A percentile compares a stretch with the other conserved stretches of the same genome.
phyloP scores from a whole-genome alignment of 371 early-diverging fungal genomes.

The Mucor mucedo region DNA sequence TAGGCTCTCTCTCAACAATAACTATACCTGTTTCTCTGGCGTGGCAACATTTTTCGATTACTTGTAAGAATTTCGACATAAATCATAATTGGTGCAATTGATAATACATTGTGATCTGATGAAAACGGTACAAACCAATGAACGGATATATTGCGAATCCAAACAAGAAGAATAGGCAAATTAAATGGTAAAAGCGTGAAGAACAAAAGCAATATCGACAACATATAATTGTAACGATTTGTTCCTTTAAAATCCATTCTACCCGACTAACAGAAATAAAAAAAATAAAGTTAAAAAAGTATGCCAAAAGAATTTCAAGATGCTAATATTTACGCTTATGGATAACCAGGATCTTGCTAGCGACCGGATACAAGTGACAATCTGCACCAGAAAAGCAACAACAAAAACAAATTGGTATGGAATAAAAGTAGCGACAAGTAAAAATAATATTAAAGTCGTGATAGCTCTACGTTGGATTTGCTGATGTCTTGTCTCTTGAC shows the following conservation, averaged over 20 bases:
- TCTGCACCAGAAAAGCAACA: conserved; percentile 76
- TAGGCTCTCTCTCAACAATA: neutral
- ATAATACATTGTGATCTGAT: conserved; percentile 62
- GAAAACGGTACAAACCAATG: conserved; percentile 68
- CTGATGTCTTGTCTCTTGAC: conserved; percentile 37
- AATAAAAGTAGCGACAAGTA: conserved; percentile 75
- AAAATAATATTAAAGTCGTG: conserved; percentile 60
- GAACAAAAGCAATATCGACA: conserved; percentile 61
- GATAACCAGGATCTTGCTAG: conserved; percentile 41
- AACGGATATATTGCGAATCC: conserved; percentile 66
- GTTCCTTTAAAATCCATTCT: conserved; percentile 30
- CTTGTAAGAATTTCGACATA: conserved; percentile 58
- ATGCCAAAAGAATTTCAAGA: neutral
- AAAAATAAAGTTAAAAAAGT: neutral
- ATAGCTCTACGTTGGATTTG: conserved; percentile 59
- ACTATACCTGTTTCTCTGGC: conserved; percentile 50
- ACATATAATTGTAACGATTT: conserved; percentile 64
- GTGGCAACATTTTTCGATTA: conserved; percentile 49
- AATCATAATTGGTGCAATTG: conserved; percentile 63
- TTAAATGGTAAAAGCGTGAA: conserved; percentile 65
- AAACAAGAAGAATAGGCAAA: conserved; percentile 64
- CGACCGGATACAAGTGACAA: conserved; percentile 67
- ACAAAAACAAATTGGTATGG: conserved; percentile 87
- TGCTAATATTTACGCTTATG: conserved; percentile 32
- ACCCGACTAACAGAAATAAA: conserved; percentile 12